Conservation (phyloP, 176 grass and related monocot species). For the Lolium perenne region DNA sequence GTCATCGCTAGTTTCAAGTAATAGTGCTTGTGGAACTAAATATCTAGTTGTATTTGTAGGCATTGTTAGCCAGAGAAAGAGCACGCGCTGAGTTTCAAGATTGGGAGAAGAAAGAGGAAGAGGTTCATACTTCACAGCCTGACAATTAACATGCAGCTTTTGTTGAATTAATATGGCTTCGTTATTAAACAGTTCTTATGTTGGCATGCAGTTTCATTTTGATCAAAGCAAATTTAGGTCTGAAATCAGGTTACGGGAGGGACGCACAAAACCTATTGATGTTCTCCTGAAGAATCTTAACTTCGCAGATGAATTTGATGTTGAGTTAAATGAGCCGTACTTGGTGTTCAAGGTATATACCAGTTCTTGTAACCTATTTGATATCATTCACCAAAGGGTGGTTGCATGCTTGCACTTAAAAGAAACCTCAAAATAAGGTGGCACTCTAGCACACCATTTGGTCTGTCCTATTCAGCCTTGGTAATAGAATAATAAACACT, state of each 20-base stretch:
- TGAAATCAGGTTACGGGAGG: slow-evolving; percentile 90
- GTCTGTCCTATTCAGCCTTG: neutral
- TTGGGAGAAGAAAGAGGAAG: slow-evolving; percentile 99
- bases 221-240: slow-evolving; percentile 99
- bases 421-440: slow-evolving; percentile 12
- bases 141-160: neutral
- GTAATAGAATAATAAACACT: neutral
- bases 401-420: slow-evolving; percentile 1
- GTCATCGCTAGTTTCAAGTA: slow-evolving; percentile 30
- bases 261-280: slow-evolving; percentile 96
- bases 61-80: slow-evolving; percentile 86
- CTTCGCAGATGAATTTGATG: slow-evolving; percentile 78
- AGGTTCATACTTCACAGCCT: slow-evolving; percentile 57
- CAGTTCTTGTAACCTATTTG: neutral
- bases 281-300: slow-evolving; percentile 91
- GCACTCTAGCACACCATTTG: slow-evolving; percentile 11
- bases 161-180: slow-evolving; percentile 26
- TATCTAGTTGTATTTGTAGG: slow-evolving; percentile 53
- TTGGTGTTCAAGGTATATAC: slow-evolving; percentile 86
- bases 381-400: slow-evolving; percentile 4
- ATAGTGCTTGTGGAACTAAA: slow-evolving; percentile 34
- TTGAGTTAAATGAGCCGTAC: slow-evolving; percentile 97
- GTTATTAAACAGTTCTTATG: slow-evolving; percentile 42
- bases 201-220: slow-evolving; percentile 81
- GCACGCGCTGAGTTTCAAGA: slow-evolving; percentile 95